A percentile compares a stretch with the other conserved stretches of the same genome.
These are phyloP conservation scores for Quercus agrifolia DNA, from an alignment of 306 rosid species.

Conservation along the genomic window DNA sequence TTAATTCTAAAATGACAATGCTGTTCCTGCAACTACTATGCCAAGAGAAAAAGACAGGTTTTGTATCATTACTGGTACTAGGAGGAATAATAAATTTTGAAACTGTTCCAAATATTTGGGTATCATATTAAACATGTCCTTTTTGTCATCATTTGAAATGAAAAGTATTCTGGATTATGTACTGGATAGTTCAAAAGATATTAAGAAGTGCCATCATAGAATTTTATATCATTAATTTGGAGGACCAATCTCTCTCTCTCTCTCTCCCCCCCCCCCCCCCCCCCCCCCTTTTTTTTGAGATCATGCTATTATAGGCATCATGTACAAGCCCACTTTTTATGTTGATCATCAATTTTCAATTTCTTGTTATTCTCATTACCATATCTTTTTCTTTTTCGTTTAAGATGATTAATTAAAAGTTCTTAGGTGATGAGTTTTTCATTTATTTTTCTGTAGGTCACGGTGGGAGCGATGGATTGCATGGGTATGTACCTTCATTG, in stretches of 20 bases:
- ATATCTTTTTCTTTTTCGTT: neutral
- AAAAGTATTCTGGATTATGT: neutral
- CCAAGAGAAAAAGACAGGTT: neutral
- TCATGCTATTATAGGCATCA: neutral
- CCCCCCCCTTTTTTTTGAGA: neutral
- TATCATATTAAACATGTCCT: neutral
- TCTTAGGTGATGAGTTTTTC: conserved; percentile 4
- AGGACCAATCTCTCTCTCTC: neutral
- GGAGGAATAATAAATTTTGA: neutral
- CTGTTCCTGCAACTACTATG: neutral
- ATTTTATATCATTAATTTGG: neutral
- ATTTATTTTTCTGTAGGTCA: conserved; percentile 56
- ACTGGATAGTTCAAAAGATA: neutral
- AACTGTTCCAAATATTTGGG: neutral
- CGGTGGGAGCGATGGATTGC: conserved; percentile 99
- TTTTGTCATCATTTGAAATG: neutral
- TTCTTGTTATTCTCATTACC: neutral
- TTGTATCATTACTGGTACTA: neutral
- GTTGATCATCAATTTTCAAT: neutral
- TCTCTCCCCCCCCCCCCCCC: too few relatives aligned
- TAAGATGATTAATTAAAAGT: neutral
- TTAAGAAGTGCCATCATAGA: neutral
- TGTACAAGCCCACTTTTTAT: neutral
- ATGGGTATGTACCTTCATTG: conserved; percentile 97
- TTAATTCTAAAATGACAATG: neutral